phyloP scores from a whole-genome alignment of 331 rosid genomes.

The Prunus yedoensis region DNA sequence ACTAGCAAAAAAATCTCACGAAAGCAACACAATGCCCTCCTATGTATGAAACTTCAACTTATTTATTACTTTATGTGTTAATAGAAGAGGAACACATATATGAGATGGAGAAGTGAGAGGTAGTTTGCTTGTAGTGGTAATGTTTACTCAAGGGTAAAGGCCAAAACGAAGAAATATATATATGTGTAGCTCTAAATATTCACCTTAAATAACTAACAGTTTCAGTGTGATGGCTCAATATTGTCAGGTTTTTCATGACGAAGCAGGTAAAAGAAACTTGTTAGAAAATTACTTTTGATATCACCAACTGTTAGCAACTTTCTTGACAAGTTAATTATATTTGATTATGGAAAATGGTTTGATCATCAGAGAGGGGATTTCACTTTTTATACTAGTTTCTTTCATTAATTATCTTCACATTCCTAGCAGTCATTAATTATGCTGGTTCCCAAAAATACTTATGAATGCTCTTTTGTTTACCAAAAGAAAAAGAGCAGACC shows the following conservation, averaged over 20 bases:
- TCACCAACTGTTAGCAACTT: neutral
- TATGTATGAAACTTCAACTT: neutral
- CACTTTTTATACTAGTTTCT: neutral
- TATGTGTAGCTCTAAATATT: neutral
- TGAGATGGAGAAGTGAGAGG: neutral
- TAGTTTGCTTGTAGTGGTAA: neutral
- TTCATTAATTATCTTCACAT: neutral
- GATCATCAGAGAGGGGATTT: neutral
- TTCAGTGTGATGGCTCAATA: neutral
- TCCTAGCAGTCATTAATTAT: neutral
- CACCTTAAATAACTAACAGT: neutral
- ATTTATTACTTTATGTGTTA: slow-evolving; percentile 2
- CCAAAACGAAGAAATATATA: neutral
- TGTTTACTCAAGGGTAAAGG: neutral
- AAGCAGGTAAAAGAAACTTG: neutral
- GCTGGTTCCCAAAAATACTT: neutral
- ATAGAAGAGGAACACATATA: neutral
- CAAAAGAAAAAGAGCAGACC: neutral
- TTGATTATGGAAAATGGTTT: neutral
- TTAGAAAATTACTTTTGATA: neutral
- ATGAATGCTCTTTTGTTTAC: neutral
- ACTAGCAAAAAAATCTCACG: neutral
- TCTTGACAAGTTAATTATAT: slow-evolving; percentile 1
- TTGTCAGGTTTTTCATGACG: neutral
- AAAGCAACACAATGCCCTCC: neutral